Evolutionary conservation across 1,139 yeast species (phyloP).

Genomic region (Suhomyces taliae): DNA sequence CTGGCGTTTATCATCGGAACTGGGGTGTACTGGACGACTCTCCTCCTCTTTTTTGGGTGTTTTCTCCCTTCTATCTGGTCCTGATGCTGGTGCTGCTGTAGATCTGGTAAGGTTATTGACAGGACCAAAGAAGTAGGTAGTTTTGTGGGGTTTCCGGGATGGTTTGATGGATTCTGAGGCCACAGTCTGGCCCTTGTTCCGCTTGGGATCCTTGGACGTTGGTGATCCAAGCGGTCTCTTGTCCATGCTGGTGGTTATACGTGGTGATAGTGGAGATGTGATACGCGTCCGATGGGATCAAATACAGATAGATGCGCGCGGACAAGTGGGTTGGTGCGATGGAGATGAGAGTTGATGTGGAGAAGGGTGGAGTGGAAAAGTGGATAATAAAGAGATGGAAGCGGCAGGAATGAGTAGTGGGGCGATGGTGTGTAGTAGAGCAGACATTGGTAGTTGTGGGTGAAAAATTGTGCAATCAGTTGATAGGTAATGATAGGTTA

Average conservation of each 20-base stretch:
- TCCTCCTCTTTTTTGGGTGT: background rate
- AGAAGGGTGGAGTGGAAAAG: no score
- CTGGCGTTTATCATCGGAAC: slow-evolving; percentile 5
- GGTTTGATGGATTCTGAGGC: slow-evolving; percentile 13
- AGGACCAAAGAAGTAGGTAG: slow-evolving; percentile 41
- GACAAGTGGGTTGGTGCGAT: no score
- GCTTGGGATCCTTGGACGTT: background rate
- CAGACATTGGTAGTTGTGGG: no score
- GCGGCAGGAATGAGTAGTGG: no score
- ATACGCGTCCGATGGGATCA: background rate
- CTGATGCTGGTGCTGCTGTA: background rate
- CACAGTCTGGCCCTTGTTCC: background rate
- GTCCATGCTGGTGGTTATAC: slow-evolving; percentile 1
- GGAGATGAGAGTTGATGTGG: no score
- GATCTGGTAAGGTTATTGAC: slow-evolving; percentile 25
- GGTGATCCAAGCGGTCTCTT: slow-evolving; percentile 7
- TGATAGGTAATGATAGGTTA: no score
- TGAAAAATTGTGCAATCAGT: no score
- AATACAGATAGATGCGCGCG: background rate
- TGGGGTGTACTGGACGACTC: background rate
- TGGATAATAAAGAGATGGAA: no score
- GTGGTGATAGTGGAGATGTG: background rate
- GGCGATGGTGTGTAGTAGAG: no score
- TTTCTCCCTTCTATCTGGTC: background rate
- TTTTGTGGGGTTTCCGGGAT: slow-evolving; percentile 25